These are phyloP conservation scores for Hanseniaspora uvarum DNA, from an alignment of 1,139 yeast genomes.

Conservation along the genomic window DNA sequence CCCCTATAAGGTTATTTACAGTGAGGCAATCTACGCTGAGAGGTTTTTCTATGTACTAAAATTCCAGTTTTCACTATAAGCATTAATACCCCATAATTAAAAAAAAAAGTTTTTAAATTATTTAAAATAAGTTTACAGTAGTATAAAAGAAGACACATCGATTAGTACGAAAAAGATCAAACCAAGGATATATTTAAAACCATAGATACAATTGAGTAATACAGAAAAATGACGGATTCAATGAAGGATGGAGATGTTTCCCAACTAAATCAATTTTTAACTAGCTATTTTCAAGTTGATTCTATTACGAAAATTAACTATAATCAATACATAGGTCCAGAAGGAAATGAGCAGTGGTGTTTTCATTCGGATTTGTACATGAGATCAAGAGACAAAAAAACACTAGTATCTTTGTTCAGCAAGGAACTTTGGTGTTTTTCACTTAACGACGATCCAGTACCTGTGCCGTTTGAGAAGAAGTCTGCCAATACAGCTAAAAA, in stretches of 20 bases:
- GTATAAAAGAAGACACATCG: no score
- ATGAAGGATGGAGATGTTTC: slow-evolving; percentile 18
- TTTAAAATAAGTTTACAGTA: no score
- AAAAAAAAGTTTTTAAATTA: no score
- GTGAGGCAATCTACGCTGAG: neutral
- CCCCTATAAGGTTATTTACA: no score
- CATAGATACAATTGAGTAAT: neutral
- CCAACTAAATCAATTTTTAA: slow-evolving; percentile 25
- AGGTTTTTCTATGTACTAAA: neutral
- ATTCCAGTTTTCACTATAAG: neutral
- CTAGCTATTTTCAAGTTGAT: slow-evolving; percentile 28
- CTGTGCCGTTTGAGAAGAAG: slow-evolving; percentile 20
- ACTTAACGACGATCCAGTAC: slow-evolving; percentile 32
- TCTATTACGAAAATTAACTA: slow-evolving; percentile 28
- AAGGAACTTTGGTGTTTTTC: slow-evolving; percentile 55
- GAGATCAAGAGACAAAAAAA: slow-evolving; percentile 43
- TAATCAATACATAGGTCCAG: slow-evolving; percentile 28
- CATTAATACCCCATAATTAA: neutral
- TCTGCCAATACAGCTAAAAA: neutral
- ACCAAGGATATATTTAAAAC: no score
- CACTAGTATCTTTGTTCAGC: slow-evolving; percentile 48
- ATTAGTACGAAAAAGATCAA: no score
- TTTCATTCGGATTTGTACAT: slow-evolving; percentile 52
- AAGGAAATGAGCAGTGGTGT: slow-evolving; percentile 35
- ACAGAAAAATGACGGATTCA: neutral